Evolutionary conservation across 805 yeast species (phyloP).

Genomic region (Ogataea siamensis): DNA sequence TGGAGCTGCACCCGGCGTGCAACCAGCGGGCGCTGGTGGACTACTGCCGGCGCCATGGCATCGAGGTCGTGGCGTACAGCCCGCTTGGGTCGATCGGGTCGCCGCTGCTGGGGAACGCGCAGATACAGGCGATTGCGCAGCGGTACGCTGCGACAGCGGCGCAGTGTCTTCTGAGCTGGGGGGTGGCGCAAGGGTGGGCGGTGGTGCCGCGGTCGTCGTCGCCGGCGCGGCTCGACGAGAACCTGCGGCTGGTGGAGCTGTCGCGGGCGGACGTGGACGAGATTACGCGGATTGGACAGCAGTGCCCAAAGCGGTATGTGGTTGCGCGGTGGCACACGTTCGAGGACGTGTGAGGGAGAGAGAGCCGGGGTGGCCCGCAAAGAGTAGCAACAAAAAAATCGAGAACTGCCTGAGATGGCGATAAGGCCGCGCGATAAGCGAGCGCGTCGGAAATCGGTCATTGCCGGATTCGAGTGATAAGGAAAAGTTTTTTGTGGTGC

Average conservation of each 20-base stretch:
- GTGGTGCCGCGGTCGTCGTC: slow-evolving; percentile 41
- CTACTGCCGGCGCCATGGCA: slow-evolving; percentile 32
- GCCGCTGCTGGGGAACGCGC: slow-evolving; percentile 36
- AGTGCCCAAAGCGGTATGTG: neutral
- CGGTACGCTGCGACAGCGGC: slow-evolving; percentile 49
- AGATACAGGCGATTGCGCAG: slow-evolving; percentile 44
- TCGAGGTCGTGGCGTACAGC: slow-evolving; percentile 39
- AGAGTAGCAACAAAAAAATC: no score
- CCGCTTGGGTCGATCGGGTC: slow-evolving; percentile 45
- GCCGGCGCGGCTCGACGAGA: slow-evolving; percentile 37
- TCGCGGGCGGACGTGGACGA: slow-evolving; percentile 34
- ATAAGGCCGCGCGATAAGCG: no score
- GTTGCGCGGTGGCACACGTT: neutral
- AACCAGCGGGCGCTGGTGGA: slow-evolving; percentile 35
- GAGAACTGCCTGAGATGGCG: no score
- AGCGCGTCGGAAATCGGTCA: no score
- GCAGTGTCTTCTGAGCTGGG: slow-evolving; percentile 48
- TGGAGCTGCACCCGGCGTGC: slow-evolving; percentile 45
- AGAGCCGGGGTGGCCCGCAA: no score
- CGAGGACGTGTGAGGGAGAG: neutral
- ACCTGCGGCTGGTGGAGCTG: slow-evolving; percentile 33
- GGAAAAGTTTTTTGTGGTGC: no score
- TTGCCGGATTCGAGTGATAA: no score
- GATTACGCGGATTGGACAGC: slow-evolving; percentile 15
- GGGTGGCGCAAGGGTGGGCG: slow-evolving; percentile 31